Base-by-base conservation (phyloP, 441 rosid species). In the Arabidopsis hybrid region DNA sequence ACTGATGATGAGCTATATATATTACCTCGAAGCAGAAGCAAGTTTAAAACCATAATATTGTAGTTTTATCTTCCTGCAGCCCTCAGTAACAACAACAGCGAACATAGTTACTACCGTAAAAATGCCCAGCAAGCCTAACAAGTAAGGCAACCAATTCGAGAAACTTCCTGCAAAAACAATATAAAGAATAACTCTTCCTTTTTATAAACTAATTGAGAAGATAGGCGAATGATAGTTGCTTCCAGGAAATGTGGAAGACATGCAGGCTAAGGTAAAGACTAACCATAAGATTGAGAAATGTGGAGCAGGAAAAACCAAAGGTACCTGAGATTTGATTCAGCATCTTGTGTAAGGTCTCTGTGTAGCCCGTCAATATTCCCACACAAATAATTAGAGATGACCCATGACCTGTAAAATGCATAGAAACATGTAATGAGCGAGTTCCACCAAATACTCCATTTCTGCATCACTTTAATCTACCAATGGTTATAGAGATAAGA, bases 21-120 rank as follows among this genome's bases (percentile, higher is more conserved):
- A 56, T 70, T 84, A 90, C 99, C 97, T 89, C 55, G 91, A 85
- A 58, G 95, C 81, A 60, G 97, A 95, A 65, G 99, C 99, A 58
- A 92, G 93, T 81, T 92, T 95, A 73, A 95, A 92, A 65, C 99
- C 97, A 81, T 92, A 92, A 67, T 90, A 95, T 78, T 89, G 97
- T 77, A 95, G 83, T 80, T 95, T 95, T 74, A 95, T 85, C 83
- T 95, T 95, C 86, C 99, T 86, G 89, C 96, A 92, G 73, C 99
- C 97, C 83, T 92, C 97, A 8, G 99, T 92, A 57, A 95, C 92
- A 69, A 95, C 87, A 72, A 90, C 95, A 32, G 99, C 99, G 88
- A 90, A 86, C 99, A 95, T 92, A 9, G 99, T 92, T 67, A 95
- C 95, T 12, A 88, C 21, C 13, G 91, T 89, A 76, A 90, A 95